phyloP scores from a whole-genome alignment of 2,329 filamentous ascomycete genomes.

The Diaporthe citrichinensis region DNA sequence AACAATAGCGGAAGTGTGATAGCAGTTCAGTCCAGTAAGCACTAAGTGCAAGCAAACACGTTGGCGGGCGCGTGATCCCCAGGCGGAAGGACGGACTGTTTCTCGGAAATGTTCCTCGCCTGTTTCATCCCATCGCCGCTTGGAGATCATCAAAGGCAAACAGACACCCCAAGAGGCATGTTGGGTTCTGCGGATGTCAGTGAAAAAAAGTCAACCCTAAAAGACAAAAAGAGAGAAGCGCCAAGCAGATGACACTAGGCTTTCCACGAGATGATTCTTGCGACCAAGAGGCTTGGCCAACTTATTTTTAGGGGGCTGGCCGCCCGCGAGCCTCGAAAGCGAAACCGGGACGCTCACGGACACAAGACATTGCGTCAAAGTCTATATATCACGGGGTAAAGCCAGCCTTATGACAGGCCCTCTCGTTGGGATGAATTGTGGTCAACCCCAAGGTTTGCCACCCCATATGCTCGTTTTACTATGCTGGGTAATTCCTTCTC shows the following conservation, averaged over 20 bases:
- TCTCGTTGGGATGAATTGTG: conserved; percentile 9
- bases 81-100: background rate
- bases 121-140: conserved; percentile 26
- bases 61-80: background rate
- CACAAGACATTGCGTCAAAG: conserved; percentile 19
- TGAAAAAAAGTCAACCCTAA: background rate
- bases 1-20: background rate
- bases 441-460: background rate
- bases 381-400: conserved; percentile 11
- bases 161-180: background rate
- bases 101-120: conserved; percentile 13
- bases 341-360: conserved; percentile 23
- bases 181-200: background rate
- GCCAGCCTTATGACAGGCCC: background rate
- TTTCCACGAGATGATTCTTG: conserved; percentile 11
- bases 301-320: background rate
- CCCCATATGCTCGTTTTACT: background rate
- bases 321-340: conserved; percentile 2
- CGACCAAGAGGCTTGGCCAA: background rate
- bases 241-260: conserved; percentile 16
- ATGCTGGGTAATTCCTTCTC: background rate
- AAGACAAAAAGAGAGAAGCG: background rate
- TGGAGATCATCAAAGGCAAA: conserved; percentile 19
- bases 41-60: conserved; percentile 1
- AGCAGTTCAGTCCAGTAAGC: background rate